Base-by-base conservation (phyloP, 148 eudicot species). In the Talinum fruticosum region DNA sequence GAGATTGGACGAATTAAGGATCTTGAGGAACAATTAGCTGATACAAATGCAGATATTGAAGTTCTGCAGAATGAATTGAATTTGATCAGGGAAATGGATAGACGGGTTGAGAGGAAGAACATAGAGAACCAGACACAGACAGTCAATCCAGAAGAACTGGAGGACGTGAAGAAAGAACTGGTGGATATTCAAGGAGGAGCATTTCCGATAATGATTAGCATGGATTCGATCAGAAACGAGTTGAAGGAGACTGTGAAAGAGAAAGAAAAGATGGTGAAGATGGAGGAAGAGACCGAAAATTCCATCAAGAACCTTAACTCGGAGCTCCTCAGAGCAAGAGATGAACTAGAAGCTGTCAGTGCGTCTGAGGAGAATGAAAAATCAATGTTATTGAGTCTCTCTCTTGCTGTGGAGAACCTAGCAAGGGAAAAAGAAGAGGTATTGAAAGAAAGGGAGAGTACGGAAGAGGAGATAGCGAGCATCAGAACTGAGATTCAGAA, bases 141-240 rank as follows among this genome's bases (percentile, higher is more conserved):
- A 2, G 67, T 87, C 0, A 64, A 5, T 24, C 64, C 75, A 8
- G 70, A 86, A 80, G 95, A 91, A 71, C 28, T 91, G 30, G 97
- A 91, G 80, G 83, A 80, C 19, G 86, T 90, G 19, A 91, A 87
- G 80, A 83, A 83, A 33, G 87, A 91, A 73, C 65, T 89, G 66
- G 91, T 83, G n/a, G 72, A 77, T 1, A 85, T 84, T 49, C 86
- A 81, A 72, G 82, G 79, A 66, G 86, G 84, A 41, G 87, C 89
- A 38, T 86, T 93, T 79, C 89, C 86, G 66, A 77, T 91, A 47
- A 96, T 90, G 97, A 73, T 83, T 30, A 80, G 93, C 64, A 91
- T 96, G 93, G 97, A 96, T 77, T 49, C 82, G 30, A 76, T 86
- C 19, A 87, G 98, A 73, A 78, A 78, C 1, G 93, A 96, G 86